Evolutionary conservation across 805 yeast genomes (phyloP).

Genomic region (Candida sonorensis): DNA sequence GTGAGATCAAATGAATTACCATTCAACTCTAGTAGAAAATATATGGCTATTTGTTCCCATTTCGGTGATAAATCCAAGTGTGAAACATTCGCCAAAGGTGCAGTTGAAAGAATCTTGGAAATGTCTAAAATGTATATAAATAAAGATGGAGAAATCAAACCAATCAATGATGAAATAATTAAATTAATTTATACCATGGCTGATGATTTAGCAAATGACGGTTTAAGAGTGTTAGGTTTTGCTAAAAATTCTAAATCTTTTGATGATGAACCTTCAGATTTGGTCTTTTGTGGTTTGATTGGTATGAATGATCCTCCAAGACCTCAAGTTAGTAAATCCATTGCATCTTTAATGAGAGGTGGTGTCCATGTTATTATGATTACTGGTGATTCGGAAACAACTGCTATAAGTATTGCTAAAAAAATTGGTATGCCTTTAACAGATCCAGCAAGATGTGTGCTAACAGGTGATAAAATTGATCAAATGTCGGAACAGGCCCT

Average conservation of each 20-base stretch:
- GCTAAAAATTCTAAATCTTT: conserved; percentile 45
- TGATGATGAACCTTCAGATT: conserved; percentile 42
- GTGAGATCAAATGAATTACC: conserved; percentile 70
- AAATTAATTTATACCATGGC: conserved; percentile 51
- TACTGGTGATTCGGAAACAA: conserved; percentile 88
- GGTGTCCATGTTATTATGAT: conserved; percentile 98
- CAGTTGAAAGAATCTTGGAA: conserved; percentile 65
- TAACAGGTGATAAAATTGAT: conserved; percentile 83
- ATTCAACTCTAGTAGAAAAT: conserved; percentile 77
- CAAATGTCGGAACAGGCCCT: conserved; percentile 64
- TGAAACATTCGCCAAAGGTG: conserved; percentile 80
- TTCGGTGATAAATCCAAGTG: conserved; percentile 50
- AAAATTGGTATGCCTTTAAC: conserved; percentile 84
- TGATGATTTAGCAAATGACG: conserved; percentile 64
- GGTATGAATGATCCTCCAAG: conserved; percentile 99
- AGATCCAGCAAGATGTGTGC: conserved; percentile 57
- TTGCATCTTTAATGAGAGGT: conserved; percentile 73
- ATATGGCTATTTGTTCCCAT: conserved; percentile 77
- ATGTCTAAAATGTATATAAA: conserved; percentile 55
- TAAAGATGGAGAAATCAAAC: conserved; percentile 51
- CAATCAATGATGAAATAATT: conserved; percentile 45
- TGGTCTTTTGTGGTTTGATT: conserved; percentile 76
- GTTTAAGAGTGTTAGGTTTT: conserved; percentile 79
- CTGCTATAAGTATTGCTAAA: conserved; percentile 78
- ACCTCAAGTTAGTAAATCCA: conserved; percentile 70